Percentiles rank a stretch among this genome's conserved stretches.
Conservation (phyloP, 2,329 filamentous ascomycete genomes). For the Sclerotinia subarctica region DNA sequence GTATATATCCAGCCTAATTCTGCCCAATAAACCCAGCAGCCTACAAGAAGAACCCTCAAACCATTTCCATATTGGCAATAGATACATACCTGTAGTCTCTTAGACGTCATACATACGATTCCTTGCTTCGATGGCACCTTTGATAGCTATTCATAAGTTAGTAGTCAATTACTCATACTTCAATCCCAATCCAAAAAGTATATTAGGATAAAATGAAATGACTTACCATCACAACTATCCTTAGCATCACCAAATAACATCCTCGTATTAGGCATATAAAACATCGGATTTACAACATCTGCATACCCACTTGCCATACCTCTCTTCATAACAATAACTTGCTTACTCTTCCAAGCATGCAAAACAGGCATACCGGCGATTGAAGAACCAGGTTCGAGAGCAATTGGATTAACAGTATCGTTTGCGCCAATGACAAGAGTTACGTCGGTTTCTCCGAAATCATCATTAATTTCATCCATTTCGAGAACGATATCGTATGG, state of each 20-base stretch:
- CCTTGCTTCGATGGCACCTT: conserved; percentile 28
- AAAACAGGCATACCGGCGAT: conserved; percentile 93
- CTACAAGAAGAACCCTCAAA: accelerated
- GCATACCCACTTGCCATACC: conserved; percentile 87
- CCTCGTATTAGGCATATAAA: conserved; percentile 83
- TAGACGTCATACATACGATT: conserved; percentile 32
- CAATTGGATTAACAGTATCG: conserved; percentile 89
- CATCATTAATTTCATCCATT: conserved; percentile 96
- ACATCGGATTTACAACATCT: conserved; percentile 91
- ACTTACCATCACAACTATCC: conserved; percentile 70
- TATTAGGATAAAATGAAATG: conserved; percentile 15
- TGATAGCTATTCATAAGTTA: conserved; percentile 37
- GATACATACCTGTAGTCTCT: not conserved
- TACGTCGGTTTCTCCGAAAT: conserved; percentile 80
- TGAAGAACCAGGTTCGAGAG: conserved; percentile 74
- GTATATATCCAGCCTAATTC: not conserved
- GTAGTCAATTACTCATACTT: conserved; percentile 47
- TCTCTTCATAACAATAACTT: conserved; percentile 90
- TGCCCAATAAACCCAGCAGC: not conserved
- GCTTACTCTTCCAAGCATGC: conserved; percentile 91
- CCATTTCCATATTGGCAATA: accelerated
- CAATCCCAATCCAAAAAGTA: not conserved
- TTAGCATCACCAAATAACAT: conserved; percentile 94
- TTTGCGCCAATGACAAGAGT: conserved; percentile 89
- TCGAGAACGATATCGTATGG: conserved; percentile 90